Percentiles rank a stretch among this genome's conserved stretches.
These are phyloP conservation scores for Lactarius quietus DNA, from an alignment of 768 basidiomycete genomes.

Conservation along the genomic window DNA sequence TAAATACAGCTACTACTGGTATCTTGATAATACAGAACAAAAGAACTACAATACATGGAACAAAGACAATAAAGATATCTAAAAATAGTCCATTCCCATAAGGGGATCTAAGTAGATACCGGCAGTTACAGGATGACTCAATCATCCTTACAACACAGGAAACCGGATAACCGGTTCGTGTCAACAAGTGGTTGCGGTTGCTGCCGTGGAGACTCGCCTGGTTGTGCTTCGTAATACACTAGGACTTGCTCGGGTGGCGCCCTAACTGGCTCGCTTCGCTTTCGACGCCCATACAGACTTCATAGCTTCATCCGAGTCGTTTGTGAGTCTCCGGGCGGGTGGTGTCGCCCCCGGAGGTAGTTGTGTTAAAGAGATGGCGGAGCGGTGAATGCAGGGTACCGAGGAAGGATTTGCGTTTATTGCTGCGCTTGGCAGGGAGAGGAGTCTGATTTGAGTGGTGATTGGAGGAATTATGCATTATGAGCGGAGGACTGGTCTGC, in stretches of 20 bases:
- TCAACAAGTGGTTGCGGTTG: no score
- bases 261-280: background rate
- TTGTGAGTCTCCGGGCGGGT: slow-evolving; percentile 4
- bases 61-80: no score
- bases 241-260: background rate
- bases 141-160: no score
- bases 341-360: background rate
- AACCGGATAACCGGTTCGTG: no score
- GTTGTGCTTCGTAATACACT: slow-evolving; percentile 6
- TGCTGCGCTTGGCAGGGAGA: slow-evolving; percentile 16
- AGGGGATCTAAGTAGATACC: no score
- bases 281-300: slow-evolving; percentile 16
- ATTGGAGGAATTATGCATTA: slow-evolving; percentile 6
- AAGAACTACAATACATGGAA: no score
- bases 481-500: background rate
- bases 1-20: no score
- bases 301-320: no score
- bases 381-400: slow-evolving; percentile 15
- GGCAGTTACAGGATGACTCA: no score
- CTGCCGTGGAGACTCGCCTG: background rate
- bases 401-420: slow-evolving; percentile 15
- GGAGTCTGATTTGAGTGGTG: slow-evolving; percentile 14
- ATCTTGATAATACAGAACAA: no score
- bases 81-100: no score
- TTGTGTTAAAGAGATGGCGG: background rate